phyloP scores from a whole-genome alignment of 2,329 filamentous ascomycete species.

The Coleophoma eucalyptorum region DNA sequence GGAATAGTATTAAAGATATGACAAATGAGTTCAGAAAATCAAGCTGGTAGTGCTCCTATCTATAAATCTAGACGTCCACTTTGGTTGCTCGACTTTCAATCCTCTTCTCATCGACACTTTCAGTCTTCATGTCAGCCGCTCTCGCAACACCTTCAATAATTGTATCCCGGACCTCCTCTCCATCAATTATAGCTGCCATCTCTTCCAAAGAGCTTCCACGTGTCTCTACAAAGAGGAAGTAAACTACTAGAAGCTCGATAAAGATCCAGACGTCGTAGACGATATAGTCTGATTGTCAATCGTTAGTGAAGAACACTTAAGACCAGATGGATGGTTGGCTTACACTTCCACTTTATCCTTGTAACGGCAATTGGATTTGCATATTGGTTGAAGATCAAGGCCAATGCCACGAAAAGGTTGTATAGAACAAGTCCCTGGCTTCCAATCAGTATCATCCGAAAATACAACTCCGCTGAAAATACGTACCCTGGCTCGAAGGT shows the following conservation, averaged over 20 bases:
- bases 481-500: neutral
- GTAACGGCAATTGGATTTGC: slow-evolving; percentile 35
- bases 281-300: slow-evolving; percentile 22
- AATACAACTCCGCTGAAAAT: neutral
- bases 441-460: neutral
- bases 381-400: slow-evolving; percentile 33
- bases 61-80: neutral
- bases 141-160: slow-evolving; percentile 2
- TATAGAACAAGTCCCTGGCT: slow-evolving; percentile 24
- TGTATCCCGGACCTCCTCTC: neutral
- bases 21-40: no score
- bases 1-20: no score
- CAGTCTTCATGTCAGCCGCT: neutral
- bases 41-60: no score
- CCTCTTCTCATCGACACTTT: neutral
- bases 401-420: slow-evolving; percentile 20
- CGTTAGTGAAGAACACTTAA: no score
- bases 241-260: slow-evolving; percentile 26
- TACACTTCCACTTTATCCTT: slow-evolving; percentile 29
- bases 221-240: slow-evolving; percentile 26
- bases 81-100: neutral
- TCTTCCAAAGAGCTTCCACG: slow-evolving; percentile 7
- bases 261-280: slow-evolving; percentile 29
- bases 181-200: slow-evolving; percentile 3
- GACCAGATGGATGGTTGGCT: neutral